These are phyloP conservation scores for Stylonectria norvegica DNA, from an alignment of 2,329 filamentous ascomycete species.

Conservation along the genomic window DNA sequence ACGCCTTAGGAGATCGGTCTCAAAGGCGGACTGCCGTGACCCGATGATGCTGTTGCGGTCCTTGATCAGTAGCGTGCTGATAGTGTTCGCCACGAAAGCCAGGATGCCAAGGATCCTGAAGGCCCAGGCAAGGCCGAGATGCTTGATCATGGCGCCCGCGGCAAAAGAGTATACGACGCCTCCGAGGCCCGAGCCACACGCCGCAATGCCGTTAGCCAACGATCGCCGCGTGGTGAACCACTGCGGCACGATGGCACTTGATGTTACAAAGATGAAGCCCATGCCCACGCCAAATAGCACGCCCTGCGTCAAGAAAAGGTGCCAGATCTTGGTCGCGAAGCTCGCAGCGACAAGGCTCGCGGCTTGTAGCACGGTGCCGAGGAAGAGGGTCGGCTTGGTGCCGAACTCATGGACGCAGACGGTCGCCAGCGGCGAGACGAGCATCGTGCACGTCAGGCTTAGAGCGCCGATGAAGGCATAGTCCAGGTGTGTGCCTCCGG, in stretches of 20 bases:
- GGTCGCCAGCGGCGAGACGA: slow-evolving; percentile 67
- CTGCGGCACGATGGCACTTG: slow-evolving; percentile 65
- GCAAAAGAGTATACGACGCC: slow-evolving; percentile 67
- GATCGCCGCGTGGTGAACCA: slow-evolving; percentile 69
- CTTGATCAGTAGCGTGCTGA: slow-evolving; percentile 60
- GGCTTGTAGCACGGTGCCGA: slow-evolving; percentile 63
- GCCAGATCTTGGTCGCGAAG: slow-evolving; percentile 67
- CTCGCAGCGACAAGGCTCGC: slow-evolving; percentile 65
- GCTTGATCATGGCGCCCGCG: slow-evolving; percentile 64
- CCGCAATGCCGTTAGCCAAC: slow-evolving; percentile 65
- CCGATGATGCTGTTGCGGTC: slow-evolving; percentile 72
- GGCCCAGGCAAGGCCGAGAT: slow-evolving; percentile 62
- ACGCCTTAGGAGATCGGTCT: slow-evolving; percentile 57
- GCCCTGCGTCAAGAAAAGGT: slow-evolving; percentile 72
- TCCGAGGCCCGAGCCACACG: slow-evolving; percentile 71
- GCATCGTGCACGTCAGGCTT: slow-evolving; percentile 47
- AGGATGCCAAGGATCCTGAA: slow-evolving; percentile 64
- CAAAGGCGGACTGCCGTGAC: slow-evolving; percentile 64
- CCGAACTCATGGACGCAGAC: slow-evolving; percentile 57
- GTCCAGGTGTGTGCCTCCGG: slow-evolving; percentile 59
- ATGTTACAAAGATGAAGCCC: slow-evolving; percentile 71
- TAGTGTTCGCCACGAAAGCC: slow-evolving; percentile 60
- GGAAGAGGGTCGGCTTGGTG: slow-evolving; percentile 60
- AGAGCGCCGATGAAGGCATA: slow-evolving; percentile 70
- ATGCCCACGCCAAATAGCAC: slow-evolving; percentile 75